Conservation (phyloP, 805 yeast species). For the Starmerella etchellsii region DNA sequence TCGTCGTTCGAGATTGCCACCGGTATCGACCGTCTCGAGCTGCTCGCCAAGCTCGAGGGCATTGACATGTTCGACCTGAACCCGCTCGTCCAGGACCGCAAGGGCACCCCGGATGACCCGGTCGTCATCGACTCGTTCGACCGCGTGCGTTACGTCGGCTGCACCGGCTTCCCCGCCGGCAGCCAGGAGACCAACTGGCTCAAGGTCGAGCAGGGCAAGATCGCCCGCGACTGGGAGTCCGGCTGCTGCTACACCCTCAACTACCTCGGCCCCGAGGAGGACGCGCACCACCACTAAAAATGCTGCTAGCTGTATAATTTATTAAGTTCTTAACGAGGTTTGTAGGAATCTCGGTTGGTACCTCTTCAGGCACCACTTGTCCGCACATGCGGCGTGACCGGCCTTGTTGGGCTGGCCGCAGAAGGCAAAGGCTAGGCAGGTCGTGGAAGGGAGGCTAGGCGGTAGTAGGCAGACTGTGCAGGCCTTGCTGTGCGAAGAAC, state of each 20-base stretch:
- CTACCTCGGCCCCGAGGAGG: constrained; percentile 56
- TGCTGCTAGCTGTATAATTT: not conserved
- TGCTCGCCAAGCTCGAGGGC: constrained; percentile 90
- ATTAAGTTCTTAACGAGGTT: not conserved
- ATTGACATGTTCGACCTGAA: constrained; percentile 75
- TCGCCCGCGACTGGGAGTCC: constrained; percentile 97
- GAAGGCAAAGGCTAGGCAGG: too few relatives aligned
- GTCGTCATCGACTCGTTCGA: constrained; percentile 80
- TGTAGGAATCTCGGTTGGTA: too few relatives aligned
- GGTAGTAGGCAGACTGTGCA: too few relatives aligned
- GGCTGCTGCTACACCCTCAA: constrained; percentile 87
- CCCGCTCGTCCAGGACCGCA: constrained; percentile 78
- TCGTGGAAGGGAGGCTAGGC: too few relatives aligned
- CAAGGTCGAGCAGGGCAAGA: constrained; percentile 68
- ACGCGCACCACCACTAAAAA: constrained; percentile 16
- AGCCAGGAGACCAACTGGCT: constrained; percentile 88
- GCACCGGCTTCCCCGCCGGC: constrained; percentile 92
- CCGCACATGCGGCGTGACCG: too few relatives aligned
- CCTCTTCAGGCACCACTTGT: too few relatives aligned
- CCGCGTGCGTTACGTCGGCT: constrained; percentile 89
- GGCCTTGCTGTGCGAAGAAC: too few relatives aligned
- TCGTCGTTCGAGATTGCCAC: constrained; percentile 94
- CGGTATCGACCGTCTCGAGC: constrained; percentile 93
- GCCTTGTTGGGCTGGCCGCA: too few relatives aligned
- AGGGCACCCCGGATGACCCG: constrained; percentile 84